Percentiles rank a stretch among this genome's conserved stretches.
Evolutionary conservation across 495 filamentous ascomycete species (phyloP).

Genomic region (Penicillium subrubescens): DNA sequence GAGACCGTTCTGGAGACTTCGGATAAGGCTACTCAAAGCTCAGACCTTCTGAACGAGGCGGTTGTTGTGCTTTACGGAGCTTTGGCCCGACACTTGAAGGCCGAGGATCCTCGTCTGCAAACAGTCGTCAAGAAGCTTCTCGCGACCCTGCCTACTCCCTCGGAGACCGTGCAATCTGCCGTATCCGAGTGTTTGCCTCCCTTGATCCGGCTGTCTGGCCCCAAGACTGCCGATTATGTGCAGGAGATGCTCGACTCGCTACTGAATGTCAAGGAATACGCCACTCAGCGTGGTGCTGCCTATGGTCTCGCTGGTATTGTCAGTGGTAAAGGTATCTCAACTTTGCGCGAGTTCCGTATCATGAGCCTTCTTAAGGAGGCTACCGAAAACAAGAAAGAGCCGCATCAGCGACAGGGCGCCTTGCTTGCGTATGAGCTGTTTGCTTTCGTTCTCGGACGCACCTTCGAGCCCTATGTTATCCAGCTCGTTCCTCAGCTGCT

Average conservation of each 20-base stretch:
- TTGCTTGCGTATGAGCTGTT: slow-evolving; percentile 89
- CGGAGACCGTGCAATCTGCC: slow-evolving; percentile 93
- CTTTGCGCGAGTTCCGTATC: slow-evolving; percentile 81
- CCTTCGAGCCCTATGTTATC: slow-evolving; percentile 95
- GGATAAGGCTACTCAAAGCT: slow-evolving; percentile 72
- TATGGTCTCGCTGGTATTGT: slow-evolving; percentile 94
- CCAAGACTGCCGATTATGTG: slow-evolving; percentile 76
- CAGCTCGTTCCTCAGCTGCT: slow-evolving; percentile 92
- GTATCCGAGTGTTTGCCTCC: slow-evolving; percentile 92
- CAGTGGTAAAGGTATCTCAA: slow-evolving; percentile 78
- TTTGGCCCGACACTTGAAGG: slow-evolving; percentile 80
- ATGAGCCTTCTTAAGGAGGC: slow-evolving; percentile 76
- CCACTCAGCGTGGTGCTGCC: slow-evolving; percentile 85
- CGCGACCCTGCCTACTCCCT: slow-evolving; percentile 88
- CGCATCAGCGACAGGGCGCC: slow-evolving; percentile 84
- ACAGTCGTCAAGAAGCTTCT: slow-evolving; percentile 83
- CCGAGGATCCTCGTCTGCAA: slow-evolving; percentile 80
- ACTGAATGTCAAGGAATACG: slow-evolving; percentile 83
- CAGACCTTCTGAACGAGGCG: slow-evolving; percentile 90
- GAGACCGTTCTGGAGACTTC: slow-evolving; percentile 81
- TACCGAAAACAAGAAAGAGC: slow-evolving; percentile 88
- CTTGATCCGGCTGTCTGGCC: slow-evolving; percentile 75
- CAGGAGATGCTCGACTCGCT: slow-evolving; percentile 78
- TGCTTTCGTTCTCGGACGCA: slow-evolving; percentile 77
- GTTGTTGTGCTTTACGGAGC: slow-evolving; percentile 97